These are phyloP conservation scores for Lentinula raphanica DNA, from an alignment of 768 basidiomycete genomes.

Conservation along the genomic window DNA sequence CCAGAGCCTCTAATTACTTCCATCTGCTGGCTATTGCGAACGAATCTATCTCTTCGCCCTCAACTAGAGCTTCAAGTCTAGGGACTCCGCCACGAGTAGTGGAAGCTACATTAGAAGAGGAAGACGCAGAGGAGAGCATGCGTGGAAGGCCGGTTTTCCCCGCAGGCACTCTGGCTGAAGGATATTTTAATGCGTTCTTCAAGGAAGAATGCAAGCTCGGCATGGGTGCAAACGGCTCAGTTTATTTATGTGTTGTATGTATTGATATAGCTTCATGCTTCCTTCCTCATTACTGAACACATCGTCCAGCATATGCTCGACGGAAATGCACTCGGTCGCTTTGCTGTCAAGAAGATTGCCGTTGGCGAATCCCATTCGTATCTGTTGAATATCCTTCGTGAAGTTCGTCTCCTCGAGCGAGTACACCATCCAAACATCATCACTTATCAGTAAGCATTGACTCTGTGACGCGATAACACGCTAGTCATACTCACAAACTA, in stretches of 20 bases:
- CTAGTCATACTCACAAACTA: constrained; percentile 13
- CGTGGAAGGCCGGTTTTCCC: constrained; percentile 42
- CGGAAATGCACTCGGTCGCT: constrained; percentile 80
- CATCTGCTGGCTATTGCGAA: constrained; percentile 71
- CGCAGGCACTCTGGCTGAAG: constrained; percentile 77
- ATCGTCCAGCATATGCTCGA: constrained; percentile 30
- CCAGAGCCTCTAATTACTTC: constrained; percentile 57
- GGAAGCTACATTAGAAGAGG: constrained; percentile 1
- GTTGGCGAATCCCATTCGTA: constrained; percentile 88
- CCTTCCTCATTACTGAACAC: neutral
- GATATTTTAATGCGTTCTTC: constrained; percentile 92
- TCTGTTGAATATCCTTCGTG: constrained; percentile 74
- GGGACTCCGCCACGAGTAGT: neutral
- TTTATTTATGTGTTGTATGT: constrained; percentile 80
- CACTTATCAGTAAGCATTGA: constrained; percentile 66
- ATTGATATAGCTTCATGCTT: neutral
- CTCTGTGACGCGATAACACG: neutral
- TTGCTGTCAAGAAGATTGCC: constrained; percentile 96
- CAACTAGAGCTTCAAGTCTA: neutral
- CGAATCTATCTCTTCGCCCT: constrained; percentile 33
- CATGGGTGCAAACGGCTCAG: constrained; percentile 92
- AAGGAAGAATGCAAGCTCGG: constrained; percentile 84
- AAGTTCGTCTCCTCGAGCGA: constrained; percentile 83
- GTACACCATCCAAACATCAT: constrained; percentile 91
- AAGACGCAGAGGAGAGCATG: constrained; percentile 7